These are phyloP conservation scores for Saccharomyces hybrid DNA, from an alignment of 1,139 yeast genomes.

Conservation along the genomic window DNA sequence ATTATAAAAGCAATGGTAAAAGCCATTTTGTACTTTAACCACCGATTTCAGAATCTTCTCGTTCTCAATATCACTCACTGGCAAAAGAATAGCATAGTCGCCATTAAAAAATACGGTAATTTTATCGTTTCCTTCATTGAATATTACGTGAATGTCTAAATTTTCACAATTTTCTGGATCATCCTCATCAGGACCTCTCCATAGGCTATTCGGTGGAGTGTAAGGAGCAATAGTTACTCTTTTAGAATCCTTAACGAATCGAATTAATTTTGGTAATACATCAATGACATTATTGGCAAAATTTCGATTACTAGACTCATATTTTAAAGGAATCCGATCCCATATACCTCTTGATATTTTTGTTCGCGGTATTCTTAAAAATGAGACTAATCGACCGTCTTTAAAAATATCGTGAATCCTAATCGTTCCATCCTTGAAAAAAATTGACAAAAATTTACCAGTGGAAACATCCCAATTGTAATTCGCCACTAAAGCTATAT, in stretches of 20 bases:
- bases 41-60: conserved; percentile 2
- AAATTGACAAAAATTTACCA: conserved; percentile 20
- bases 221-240: conserved; percentile 13
- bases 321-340: conserved; percentile 13
- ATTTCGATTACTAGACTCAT: neutral
- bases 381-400: conserved; percentile 23
- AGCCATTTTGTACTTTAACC: conserved; percentile 4
- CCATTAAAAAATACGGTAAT: conserved; percentile 13
- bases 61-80: conserved; percentile 2
- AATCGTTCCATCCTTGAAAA: conserved; percentile 22
- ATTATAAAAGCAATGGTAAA: conserved; percentile 11
- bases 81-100: conserved; percentile 6
- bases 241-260: conserved; percentile 16
- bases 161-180: conserved; percentile 3
- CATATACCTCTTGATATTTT: conserved; percentile 14
- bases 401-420: conserved; percentile 21
- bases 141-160: conserved; percentile 11
- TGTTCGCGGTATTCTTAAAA: conserved; percentile 11
- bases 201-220: conserved; percentile 9
- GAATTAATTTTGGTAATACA: conserved; percentile 18
- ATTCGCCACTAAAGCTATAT: conserved; percentile 13
- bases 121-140: conserved; percentile 5
- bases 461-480: conserved; percentile 22
- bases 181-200: conserved; percentile 11
- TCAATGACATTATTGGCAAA: conserved; percentile 14